A percentile compares a stretch with the other conserved stretches of the same genome.
Evolutionary conservation across 768 basidiomycete species (phyloP).

Genomic region (Botryobasidium botryosum): DNA sequence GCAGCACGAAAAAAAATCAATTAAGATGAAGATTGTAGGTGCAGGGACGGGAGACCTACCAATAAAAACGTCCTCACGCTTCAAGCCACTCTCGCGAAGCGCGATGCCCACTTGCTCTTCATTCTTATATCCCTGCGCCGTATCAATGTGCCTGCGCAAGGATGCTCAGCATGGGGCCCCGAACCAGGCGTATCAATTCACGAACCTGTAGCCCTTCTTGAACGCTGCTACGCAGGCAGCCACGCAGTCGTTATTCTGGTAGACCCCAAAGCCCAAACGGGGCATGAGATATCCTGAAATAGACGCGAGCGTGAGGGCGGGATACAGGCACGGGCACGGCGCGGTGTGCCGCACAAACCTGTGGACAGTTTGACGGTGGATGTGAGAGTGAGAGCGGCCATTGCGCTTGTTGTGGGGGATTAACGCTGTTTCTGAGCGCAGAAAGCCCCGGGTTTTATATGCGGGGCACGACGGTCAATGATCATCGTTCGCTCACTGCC

Average conservation of each 20-base stretch:
- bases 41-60: neutral
- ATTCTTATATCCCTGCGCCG: slow-evolving; percentile 27
- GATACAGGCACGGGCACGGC: neutral
- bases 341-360: neutral
- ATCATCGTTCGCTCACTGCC: too few relatives aligned
- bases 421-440: too few relatives aligned
- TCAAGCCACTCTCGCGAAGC: neutral
- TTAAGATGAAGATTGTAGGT: neutral
- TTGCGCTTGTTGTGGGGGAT: neutral
- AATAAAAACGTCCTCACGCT: slow-evolving; percentile 39
- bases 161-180: neutral
- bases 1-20: neutral
- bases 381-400: neutral
- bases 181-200: neutral
- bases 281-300: slow-evolving; percentile 47
- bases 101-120: slow-evolving; percentile 7
- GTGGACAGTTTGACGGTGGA: neutral
- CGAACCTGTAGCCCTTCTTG: slow-evolving; percentile 44
- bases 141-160: slow-evolving; percentile 11
- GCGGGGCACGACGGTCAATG: too few relatives aligned
- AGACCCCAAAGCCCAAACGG: slow-evolving; percentile 51
- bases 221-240: slow-evolving; percentile 44
- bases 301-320: neutral
- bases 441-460: too few relatives aligned
- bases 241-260: slow-evolving; percentile 40